Percentiles rank a stretch among this genome's conserved stretches.
Conservation (phyloP, 176 grass and related monocot genomes). For the Lolium multiflorum region DNA sequence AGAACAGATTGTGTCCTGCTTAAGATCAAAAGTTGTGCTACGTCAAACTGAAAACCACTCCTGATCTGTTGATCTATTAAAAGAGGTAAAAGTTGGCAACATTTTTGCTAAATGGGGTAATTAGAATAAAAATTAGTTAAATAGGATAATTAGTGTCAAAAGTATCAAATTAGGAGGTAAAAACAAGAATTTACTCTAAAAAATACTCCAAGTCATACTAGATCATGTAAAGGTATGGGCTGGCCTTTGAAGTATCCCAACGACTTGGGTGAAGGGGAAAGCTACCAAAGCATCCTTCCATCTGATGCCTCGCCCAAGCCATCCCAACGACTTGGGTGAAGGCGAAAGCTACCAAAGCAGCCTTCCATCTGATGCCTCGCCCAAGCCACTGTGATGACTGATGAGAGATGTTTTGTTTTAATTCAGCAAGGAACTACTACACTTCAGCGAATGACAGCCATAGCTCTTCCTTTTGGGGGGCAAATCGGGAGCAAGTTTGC, state of each 20-base stretch:
- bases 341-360: not conserved
- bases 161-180: too few relatives aligned
- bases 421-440: not conserved
- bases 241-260: conserved; percentile 10
- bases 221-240: not conserved
- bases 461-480: not conserved
- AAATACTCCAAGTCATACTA: not conserved
- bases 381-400: not conserved
- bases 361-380: not conserved
- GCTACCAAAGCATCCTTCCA: not conserved
- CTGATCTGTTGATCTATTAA: too few relatives aligned
- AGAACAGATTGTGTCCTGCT: too few relatives aligned
- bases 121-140: too few relatives aligned
- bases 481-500: too few relatives aligned
- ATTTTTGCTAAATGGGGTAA: too few relatives aligned
- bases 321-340: conserved; percentile 1
- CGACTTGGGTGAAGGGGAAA: not conserved
- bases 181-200: too few relatives aligned
- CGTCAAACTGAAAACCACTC: too few relatives aligned
- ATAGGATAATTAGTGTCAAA: too few relatives aligned
- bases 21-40: too few relatives aligned
- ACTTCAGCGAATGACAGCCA: not conserved
- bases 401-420: not conserved
- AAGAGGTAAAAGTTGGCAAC: too few relatives aligned
- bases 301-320: not conserved